Evolutionary conservation across 257 asterid genomes (phyloP).

Genomic region (Primulina tabacum): DNA sequence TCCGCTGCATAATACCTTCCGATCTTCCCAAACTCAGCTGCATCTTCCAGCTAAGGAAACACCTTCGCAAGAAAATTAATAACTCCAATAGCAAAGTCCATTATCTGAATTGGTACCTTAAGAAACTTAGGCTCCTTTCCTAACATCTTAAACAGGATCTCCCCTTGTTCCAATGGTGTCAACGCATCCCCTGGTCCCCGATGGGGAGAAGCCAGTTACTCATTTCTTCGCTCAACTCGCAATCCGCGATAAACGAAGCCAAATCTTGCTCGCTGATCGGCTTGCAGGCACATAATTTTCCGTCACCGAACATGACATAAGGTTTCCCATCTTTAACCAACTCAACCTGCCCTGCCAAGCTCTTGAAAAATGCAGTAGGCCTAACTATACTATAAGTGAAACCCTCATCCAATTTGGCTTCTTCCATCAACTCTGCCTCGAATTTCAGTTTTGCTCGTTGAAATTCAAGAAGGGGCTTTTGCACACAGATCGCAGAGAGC

Average conservation of each 20-base stretch:
- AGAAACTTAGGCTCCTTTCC: conserved; percentile 76
- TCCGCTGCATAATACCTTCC: conserved; percentile 98
- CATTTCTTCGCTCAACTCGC: conserved; percentile 58
- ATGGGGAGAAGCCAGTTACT: conserved; percentile 63
- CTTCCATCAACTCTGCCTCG: conserved; percentile 64
- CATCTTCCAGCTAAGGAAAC: conserved; percentile 80
- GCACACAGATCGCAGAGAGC: conserved; percentile 92
- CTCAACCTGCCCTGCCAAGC: conserved; percentile 93
- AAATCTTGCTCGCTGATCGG: conserved; percentile 89
- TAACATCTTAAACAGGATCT: conserved; percentile 66
- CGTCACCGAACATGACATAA: conserved; percentile 97
- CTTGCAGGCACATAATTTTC: conserved; percentile 87
- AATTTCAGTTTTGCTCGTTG: conserved; percentile 88
- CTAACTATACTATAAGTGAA: conserved; percentile 84
- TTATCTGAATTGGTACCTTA: conserved; percentile 79
- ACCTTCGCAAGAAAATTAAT: conserved; percentile 77
- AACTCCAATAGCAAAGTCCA: conserved; percentile 85
- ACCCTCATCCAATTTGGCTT: conserved; percentile 41
- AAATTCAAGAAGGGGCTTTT: conserved; percentile 97
- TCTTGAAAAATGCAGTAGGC: conserved; percentile 98
- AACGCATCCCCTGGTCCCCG: conserved; percentile 92
- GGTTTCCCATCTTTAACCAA: conserved; percentile 93
- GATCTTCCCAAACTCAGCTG: conserved; percentile 92
- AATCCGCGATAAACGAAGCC: conserved; percentile 73
- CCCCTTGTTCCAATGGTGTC: conserved; percentile 96